Conservation (phyloP, 345 rosid species). For the Brassica napus region Da-Ae NC_063451.1:26339001-26339500, state of each 20-base stretch:
- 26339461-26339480: constrained; percentile 5
- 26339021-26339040: too few species aligned
- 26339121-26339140: not conserved
- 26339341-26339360: not conserved
- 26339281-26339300: constrained; percentile 37
- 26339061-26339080: not conserved
- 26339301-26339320: constrained; percentile 38
- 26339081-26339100: not conserved
- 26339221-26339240: constrained; percentile 43
- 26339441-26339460: constrained; percentile 37
- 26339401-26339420: not conserved
- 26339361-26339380: not conserved
- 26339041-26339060: not conserved
- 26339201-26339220: constrained; percentile 35
- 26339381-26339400: too few species aligned
- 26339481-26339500: constrained; percentile 60
- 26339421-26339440: not conserved
- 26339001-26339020: not conserved
- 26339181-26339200: constrained; percentile 31
- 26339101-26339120: not conserved
- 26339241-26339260: constrained; percentile 42
- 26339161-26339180: not conserved
- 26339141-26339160: not conserved
- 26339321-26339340: constrained; percentile 4
- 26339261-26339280: constrained; percentile 4